These are phyloP conservation scores for Malassezia furfur DNA, from an alignment of 1,284 basidiomycete species.

Conservation along the genomic window DNA sequence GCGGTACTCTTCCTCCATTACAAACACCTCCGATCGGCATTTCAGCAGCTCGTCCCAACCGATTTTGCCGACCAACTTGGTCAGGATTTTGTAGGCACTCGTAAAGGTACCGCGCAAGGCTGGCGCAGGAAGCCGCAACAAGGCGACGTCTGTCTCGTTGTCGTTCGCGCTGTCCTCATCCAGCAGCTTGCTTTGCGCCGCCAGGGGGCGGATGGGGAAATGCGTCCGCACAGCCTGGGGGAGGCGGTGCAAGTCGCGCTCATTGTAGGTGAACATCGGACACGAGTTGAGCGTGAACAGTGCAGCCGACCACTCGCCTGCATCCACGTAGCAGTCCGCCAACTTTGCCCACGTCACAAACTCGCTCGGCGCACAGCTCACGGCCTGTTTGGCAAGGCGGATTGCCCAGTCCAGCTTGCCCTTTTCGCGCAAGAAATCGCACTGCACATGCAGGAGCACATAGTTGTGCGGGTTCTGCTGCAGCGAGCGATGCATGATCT, in stretches of 20 bases:
- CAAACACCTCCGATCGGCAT: conserved; percentile 85
- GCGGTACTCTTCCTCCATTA: conserved; percentile 99
- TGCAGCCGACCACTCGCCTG: conserved; percentile 73
- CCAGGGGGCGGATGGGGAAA: conserved; percentile 73
- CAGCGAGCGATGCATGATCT: conserved; percentile 78
- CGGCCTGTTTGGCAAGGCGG: conserved; percentile 79
- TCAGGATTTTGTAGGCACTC: conserved; percentile 80
- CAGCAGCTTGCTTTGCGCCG: conserved; percentile 61
- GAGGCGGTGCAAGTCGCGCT: conserved; percentile 81
- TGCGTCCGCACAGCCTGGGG: conserved; percentile 73
- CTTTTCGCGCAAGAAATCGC: conserved; percentile 82
- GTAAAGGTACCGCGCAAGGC: conserved; percentile 90
- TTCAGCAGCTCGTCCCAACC: conserved; percentile 98
- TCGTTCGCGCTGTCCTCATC: conserved; percentile 60
- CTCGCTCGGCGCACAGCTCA: conserved; percentile 94
- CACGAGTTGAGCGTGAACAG: conserved; percentile 93
- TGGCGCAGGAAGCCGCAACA: conserved; percentile 84
- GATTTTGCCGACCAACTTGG: conserved; percentile 78
- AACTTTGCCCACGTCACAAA: conserved; percentile 98
- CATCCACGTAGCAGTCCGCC: conserved; percentile 84
- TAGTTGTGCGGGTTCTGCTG: conserved; percentile 80
- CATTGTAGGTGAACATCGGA: conserved; percentile 99
- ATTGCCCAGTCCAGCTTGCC: conserved; percentile 67
- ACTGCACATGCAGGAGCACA: conserved; percentile 83
- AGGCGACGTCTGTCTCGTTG: conserved; percentile 87